These are phyloP conservation scores for Penicillium chermesinum DNA, from an alignment of 495 filamentous ascomycete genomes.

Conservation along the genomic window DNA sequence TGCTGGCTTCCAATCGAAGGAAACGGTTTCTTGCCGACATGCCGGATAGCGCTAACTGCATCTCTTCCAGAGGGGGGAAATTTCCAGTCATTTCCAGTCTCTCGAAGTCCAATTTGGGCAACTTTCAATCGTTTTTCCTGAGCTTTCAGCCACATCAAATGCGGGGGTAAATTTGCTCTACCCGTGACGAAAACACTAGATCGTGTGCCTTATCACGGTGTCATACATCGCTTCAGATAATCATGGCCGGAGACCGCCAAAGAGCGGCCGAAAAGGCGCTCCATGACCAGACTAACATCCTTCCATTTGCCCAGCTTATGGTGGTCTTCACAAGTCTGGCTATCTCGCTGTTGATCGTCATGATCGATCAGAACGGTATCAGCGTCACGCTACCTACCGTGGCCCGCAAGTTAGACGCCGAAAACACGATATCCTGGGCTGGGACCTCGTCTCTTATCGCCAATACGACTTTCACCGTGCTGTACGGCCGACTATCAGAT, in stretches of 20 bases:
- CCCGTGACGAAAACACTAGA: no score
- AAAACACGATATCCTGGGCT: slow-evolving; percentile 65
- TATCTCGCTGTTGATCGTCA: slow-evolving; percentile 50
- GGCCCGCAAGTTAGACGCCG: slow-evolving; percentile 50
- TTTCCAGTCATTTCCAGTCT: slow-evolving; percentile 1
- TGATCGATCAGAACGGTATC: slow-evolving; percentile 61
- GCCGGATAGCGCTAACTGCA: slow-evolving; percentile 11
- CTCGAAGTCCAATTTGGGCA: background rate
- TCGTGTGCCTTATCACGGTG: background rate
- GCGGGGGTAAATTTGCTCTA: no score
- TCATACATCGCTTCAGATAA: background rate
- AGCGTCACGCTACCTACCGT: slow-evolving; percentile 57
- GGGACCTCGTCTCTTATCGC: slow-evolving; percentile 73
- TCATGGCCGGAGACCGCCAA: slow-evolving; percentile 33
- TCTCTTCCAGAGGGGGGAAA: slow-evolving; percentile 5
- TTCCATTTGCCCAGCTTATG: slow-evolving; percentile 51
- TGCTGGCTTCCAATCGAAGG: slow-evolving; percentile 19
- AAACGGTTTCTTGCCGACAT: slow-evolving; percentile 16
- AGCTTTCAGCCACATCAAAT: no score
- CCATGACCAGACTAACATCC: slow-evolving; percentile 52
- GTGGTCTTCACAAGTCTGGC: slow-evolving; percentile 52
- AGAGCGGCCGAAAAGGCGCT: slow-evolving; percentile 39
- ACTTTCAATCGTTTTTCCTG: background rate
- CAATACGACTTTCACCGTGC: slow-evolving; percentile 64
- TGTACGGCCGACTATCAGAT: slow-evolving; percentile 55